These are phyloP conservation scores for Cyberlindnera petersonii DNA, from an alignment of 805 yeast species.

Conservation along the genomic window DNA sequence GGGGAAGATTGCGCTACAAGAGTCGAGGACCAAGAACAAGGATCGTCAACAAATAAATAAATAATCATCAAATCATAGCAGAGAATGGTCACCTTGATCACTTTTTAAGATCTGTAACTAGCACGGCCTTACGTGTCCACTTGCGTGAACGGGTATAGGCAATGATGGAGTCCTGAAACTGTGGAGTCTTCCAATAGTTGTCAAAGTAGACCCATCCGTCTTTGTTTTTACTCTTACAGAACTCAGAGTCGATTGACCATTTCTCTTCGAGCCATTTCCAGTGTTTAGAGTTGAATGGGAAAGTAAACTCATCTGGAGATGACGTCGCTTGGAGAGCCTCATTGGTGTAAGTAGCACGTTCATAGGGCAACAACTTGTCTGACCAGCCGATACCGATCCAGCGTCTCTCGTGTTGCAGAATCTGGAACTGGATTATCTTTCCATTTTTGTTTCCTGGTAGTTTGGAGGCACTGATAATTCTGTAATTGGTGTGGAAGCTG, in stretches of 20 bases:
- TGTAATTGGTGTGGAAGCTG: conserved; percentile 27
- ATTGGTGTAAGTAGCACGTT: conserved; percentile 46
- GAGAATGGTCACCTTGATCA: not conserved
- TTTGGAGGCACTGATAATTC: conserved; percentile 35
- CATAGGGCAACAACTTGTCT: conserved; percentile 46
- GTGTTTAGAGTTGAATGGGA: conserved; percentile 42
- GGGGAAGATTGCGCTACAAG: too few species aligned
- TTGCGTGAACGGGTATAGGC: conserved; percentile 49
- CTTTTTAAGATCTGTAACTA: conserved; percentile 15
- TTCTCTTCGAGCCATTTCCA: conserved; percentile 57
- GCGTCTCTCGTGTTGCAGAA: conserved; percentile 55
- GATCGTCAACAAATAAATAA: not conserved
- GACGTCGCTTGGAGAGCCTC: conserved; percentile 32
- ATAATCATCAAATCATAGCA: too few species aligned
- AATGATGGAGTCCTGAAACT: conserved; percentile 41
- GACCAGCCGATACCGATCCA: conserved; percentile 65
- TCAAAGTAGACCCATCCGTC: conserved; percentile 57
- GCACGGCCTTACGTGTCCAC: conserved; percentile 46
- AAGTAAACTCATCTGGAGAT: conserved; percentile 36
- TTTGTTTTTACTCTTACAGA: conserved; percentile 33
- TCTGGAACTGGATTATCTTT: conserved; percentile 46
- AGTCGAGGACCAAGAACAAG: too few species aligned
- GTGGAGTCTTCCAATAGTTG: conserved; percentile 44
- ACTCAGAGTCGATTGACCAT: conserved; percentile 46
- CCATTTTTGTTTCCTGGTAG: conserved; percentile 41